phyloP scores from a whole-genome alignment of 2,329 filamentous ascomycete species.

The Talaromyces sp. region DNA sequence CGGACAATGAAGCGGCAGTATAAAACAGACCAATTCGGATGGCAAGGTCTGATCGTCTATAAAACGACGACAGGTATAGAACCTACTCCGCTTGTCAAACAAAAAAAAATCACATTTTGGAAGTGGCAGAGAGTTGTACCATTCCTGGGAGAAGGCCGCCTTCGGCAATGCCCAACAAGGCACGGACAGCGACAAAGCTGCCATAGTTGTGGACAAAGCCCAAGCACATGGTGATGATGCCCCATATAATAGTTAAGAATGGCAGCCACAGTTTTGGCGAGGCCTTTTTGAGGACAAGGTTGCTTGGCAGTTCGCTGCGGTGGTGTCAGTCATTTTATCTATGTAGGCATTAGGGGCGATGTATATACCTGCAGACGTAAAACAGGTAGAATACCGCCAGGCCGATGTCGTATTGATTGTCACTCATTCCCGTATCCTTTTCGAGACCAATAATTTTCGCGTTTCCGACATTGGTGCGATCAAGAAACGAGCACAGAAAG shows the following conservation, averaged over 20 bases:
- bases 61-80: slow-evolving; percentile 60
- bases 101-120: neutral
- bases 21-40: slow-evolving; percentile 64
- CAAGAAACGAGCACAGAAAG: slow-evolving; percentile 61
- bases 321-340: neutral
- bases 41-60: slow-evolving; percentile 55
- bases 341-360: too few relatives aligned
- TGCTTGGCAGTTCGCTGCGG: slow-evolving; percentile 57
- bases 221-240: slow-evolving; percentile 46
- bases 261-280: slow-evolving; percentile 59
- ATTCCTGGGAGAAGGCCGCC: slow-evolving; percentile 63
- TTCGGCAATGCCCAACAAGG: slow-evolving; percentile 58
- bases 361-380: slow-evolving; percentile 51
- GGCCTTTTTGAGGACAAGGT: slow-evolving; percentile 57
- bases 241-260: slow-evolving; percentile 53
- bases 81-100: slow-evolving; percentile 32
- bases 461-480: slow-evolving; percentile 70
- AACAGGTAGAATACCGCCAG: slow-evolving; percentile 59
- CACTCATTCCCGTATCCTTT: slow-evolving; percentile 51
- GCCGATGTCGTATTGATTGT: slow-evolving; percentile 60
- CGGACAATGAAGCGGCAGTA: slow-evolving; percentile 60
- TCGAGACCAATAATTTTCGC: slow-evolving; percentile 62
- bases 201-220: slow-evolving; percentile 36
- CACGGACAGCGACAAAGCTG: slow-evolving; percentile 57
- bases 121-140: slow-evolving; percentile 30